Base-by-base conservation (phyloP, 1,284 basidiomycete species). In the Rhizoctonia solani region DNA sequence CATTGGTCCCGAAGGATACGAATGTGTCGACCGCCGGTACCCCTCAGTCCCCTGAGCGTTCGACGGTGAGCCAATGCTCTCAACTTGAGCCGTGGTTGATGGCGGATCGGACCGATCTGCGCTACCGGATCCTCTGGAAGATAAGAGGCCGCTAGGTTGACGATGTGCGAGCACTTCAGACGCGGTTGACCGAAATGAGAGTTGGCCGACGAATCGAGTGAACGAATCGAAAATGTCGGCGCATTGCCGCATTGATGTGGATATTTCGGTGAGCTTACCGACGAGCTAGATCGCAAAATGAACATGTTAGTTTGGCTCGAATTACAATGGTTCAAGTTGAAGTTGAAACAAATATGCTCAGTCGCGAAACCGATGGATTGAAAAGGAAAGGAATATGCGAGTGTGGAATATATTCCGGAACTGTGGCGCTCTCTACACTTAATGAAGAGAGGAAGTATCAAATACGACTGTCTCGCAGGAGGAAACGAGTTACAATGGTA, bases 181-280 rank as follows among this genome's bases (percentile, higher is more conserved):
- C 16, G 59, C 30, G 16, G 9, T 29, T 3, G 46, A 47, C 47
- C 58, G 16, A 16, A 63, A 34, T 21, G 59, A 63, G 25, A 63
- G 14, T n/a, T 52, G 47, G n/a, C 47, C 32, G 32, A 52, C 47
- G 47, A 63, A 39, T 52, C 34, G 59, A 63, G n/a, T 52, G 27
- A 63, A 63, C 47, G 59, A 63, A 41, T 63, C 47, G 34, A 52
- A 41, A 25, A 63, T 63, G 9, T 63, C 47, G 47, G 59, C 47
- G 27, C 47, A 52, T 42, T 63, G 58, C 58, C 58, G 58, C 58
- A 63, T 63, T 41, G 47, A 63, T 23, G 47, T 63, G 16, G 59
- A 63, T 37, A 63, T 52, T 42, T 63, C 59, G 9, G 59, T 39
- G 32, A 63, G 47, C 59, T 52, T 63, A 13, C n/a, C 29, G 46